Base-by-base conservation (phyloP, 1,284 basidiomycete genomes). In the Naganishia sp. region DNA sequence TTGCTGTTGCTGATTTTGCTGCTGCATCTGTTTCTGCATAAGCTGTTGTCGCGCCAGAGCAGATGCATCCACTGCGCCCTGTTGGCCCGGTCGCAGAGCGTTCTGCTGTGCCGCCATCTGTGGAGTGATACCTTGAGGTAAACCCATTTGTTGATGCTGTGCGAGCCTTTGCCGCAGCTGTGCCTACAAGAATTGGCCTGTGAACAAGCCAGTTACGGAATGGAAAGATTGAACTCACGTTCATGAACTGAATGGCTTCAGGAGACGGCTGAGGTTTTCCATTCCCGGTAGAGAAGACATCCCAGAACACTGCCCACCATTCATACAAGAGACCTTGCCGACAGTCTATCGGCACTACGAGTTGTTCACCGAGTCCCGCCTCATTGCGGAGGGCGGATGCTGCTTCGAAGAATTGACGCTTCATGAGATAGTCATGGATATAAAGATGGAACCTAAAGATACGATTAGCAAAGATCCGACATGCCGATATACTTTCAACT, bases 281-380 rank as follows among this genome's bases (percentile, higher is more conserved):
- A 59, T 79, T 80, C 0, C 78, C 75, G 9, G 75, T 76, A 21
- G 74, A 77, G 53, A 80, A 79, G 1, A 78, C 72, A 44, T 82
- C 81, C 77, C 78, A 80, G 57, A 81, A 82, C 9, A 78, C 74
- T 21, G 73, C 70, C 81, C 81, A 82, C 73, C 79, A 77, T 61
- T 82, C 80, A 65, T 75, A 74, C 43, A 82, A 68, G 6, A 79
- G 68, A 0, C 80, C 78, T 52, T 81, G 79, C 5, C 74, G 74
- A 6, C 76, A 74, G 65, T 80, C 76, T 61, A 81, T 77, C 0
- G 79, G 79, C 5, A 75, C 73, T 23, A 71, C 63, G 1, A 64
- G 49, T 39, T 76, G 73, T 25, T 79, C 75, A 6, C 73, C 75
- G 15, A 80, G 65, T 7, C 73, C 73, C 5, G 75, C 76, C 60